Percentiles rank a stretch among this genome's conserved stretches.
Evolutionary conservation across 371 early-diverging fungal species (phyloP).

Genomic region (Ecytonucleospora hepatopenaei): DNA sequence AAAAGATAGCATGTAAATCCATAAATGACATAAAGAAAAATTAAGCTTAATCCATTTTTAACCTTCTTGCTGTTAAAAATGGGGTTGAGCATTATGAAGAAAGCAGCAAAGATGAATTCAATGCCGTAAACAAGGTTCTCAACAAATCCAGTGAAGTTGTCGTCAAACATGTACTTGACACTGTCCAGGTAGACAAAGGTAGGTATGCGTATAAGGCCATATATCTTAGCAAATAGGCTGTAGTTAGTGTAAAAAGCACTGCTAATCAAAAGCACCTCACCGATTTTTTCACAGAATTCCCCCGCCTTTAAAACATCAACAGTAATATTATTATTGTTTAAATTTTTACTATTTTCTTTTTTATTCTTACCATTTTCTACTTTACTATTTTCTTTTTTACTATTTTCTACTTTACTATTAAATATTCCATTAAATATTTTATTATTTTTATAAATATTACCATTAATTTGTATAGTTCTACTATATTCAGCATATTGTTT

Average conservation of each 20-base stretch:
- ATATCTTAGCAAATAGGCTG: neutral
- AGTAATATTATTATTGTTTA: neutral
- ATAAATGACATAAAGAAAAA: slow-evolving; percentile 9
- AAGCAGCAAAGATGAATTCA: neutral
- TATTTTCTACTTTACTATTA: no score
- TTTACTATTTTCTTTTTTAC: no score
- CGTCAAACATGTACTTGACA: neutral
- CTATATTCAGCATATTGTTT: neutral
- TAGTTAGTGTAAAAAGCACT: neutral
- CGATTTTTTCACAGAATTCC: neutral
- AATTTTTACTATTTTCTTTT: no score
- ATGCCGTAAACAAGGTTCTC: neutral
- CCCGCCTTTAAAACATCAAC: neutral
- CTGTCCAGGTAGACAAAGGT: neutral
- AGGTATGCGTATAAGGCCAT: neutral
- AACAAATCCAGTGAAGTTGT: neutral
- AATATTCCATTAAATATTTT: no score
- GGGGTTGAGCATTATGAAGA: neutral
- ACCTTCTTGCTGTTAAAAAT: neutral
- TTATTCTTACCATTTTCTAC: no score
- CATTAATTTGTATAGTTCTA: neutral
- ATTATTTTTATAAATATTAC: no score
- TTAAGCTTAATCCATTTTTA: neutral
- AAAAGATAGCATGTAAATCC: neutral
- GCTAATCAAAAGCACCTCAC: neutral